Conservation (phyloP, 2,329 filamentous ascomycete species). For the Fusarium sp. region DNA sequence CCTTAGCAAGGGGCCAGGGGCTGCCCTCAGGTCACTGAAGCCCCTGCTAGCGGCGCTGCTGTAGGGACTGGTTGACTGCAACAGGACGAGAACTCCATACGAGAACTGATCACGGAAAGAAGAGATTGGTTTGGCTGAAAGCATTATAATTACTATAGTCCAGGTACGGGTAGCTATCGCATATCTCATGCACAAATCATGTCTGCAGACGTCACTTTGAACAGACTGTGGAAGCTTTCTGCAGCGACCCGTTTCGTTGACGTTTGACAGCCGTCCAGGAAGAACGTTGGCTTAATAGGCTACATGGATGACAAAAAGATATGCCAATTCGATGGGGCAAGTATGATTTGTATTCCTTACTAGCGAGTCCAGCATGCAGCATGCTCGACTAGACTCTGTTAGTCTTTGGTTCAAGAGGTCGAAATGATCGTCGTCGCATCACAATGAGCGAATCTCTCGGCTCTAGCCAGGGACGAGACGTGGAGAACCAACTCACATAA, state of each 20-base stretch:
- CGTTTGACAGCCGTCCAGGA: constrained; percentile 34
- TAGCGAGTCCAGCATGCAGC: constrained; percentile 24
- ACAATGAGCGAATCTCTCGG: constrained; percentile 32
- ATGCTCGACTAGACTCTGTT: constrained; percentile 12
- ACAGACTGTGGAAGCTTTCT: constrained; percentile 30
- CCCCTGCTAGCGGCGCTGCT: constrained; percentile 38
- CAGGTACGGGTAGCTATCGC: background rate
- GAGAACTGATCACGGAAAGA: constrained; percentile 28
- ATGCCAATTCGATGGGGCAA: too few species aligned
- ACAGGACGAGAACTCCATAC: constrained; percentile 14
- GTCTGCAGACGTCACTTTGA: constrained; percentile 32
- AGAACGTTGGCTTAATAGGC: constrained; percentile 12
- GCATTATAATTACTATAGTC: constrained; percentile 11
- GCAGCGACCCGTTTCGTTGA: constrained; percentile 34
- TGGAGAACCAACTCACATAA: background rate
- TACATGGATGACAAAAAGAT: too few species aligned
- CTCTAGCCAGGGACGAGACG: constrained; percentile 31
- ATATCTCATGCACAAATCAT: constrained; percentile 19
- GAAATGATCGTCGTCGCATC: constrained; percentile 30
- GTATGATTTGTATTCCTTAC: too few species aligned
- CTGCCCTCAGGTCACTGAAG: constrained; percentile 32
- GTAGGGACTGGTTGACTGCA: constrained; percentile 11
- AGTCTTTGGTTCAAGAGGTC: constrained; percentile 28
- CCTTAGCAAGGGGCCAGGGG: constrained; percentile 39
- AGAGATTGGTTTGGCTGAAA: constrained; percentile 18